A percentile compares a stretch with the other conserved stretches of the same genome.
Evolutionary conservation across 2,329 filamentous ascomycete genomes (phyloP).

Genomic region (Alternaria consortialis): DNA sequence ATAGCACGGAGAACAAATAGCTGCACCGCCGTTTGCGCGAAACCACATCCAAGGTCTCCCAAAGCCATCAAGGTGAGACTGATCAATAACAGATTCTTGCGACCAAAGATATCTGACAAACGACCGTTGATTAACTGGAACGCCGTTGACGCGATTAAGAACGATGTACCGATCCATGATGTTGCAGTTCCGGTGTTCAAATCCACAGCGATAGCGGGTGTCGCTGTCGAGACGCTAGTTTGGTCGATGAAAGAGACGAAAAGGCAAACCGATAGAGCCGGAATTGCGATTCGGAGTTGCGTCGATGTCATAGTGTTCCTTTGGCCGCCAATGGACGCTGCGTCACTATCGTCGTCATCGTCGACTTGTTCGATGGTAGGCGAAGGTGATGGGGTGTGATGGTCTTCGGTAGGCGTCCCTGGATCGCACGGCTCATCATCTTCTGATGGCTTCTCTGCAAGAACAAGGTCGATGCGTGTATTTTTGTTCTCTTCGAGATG

Average conservation of each 20-base stretch:
- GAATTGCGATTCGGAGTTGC: constrained; percentile 63
- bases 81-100: constrained; percentile 57
- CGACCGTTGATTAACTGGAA: constrained; percentile 73
- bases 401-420: not conserved
- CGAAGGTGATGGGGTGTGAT: not conserved
- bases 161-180: constrained; percentile 63
- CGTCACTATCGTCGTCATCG: constrained; percentile 17
- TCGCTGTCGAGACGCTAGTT: constrained; percentile 61
- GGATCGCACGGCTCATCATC: not conserved
- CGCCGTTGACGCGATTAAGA: constrained; percentile 66
- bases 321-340: constrained; percentile 50
- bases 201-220: constrained; percentile 48
- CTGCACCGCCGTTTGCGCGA: constrained; percentile 64
- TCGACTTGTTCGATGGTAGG: not conserved
- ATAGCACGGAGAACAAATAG: constrained; percentile 68
- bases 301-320: constrained; percentile 64
- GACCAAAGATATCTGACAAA: constrained; percentile 68
- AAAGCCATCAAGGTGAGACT: constrained; percentile 63
- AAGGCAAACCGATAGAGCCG: constrained; percentile 62
- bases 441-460: not conserved
- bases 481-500: not conserved
- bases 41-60: constrained; percentile 67
- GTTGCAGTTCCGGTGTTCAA: constrained; percentile 58
- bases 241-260: constrained; percentile 67
- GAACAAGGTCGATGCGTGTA: not conserved